phyloP scores from a whole-genome alignment of 768 basidiomycete species.

The Kwoniella europaea region DNA sequence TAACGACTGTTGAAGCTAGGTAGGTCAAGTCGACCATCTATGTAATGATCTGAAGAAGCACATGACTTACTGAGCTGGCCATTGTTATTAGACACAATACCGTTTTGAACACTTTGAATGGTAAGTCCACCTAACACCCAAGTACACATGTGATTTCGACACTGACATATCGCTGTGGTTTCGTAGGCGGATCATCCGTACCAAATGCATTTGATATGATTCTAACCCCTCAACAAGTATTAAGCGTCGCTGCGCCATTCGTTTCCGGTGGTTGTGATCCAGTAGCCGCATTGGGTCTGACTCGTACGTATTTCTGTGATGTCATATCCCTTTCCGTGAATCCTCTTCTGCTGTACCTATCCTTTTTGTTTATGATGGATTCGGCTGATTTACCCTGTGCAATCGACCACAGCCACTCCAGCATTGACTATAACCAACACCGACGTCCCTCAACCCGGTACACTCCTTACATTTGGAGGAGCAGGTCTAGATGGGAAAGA shows the following conservation, averaged over 20 bases:
- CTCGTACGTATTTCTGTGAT: slow-evolving; percentile 24
- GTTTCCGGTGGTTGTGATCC: slow-evolving; percentile 41
- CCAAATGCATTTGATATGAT: slow-evolving; percentile 34
- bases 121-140: neutral
- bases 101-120: slow-evolving; percentile 28
- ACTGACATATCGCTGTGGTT: too few species aligned
- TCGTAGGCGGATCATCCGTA: slow-evolving; percentile 17
- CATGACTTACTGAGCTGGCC: too few species aligned
- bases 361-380: too few species aligned
- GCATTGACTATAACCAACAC: slow-evolving; percentile 28
- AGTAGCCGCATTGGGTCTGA: slow-evolving; percentile 27
- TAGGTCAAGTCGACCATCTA: neutral
- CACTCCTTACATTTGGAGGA: slow-evolving; percentile 23
- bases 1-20: slow-evolving; percentile 34
- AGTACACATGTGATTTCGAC: too few species aligned
- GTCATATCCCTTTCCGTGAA: too few species aligned
- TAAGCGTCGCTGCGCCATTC: slow-evolving; percentile 36
- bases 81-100: slow-evolving; percentile 18
- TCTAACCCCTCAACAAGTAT: slow-evolving; percentile 33
- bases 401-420: slow-evolving; percentile 20
- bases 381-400: neutral
- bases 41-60: neutral
- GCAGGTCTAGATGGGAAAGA: slow-evolving; percentile 20
- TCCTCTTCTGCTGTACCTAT: too few species aligned
- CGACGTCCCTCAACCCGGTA: slow-evolving; percentile 19